Conservation (phyloP, 768 basidiomycete species). For the Mycena rebaudengoi region DNA sequence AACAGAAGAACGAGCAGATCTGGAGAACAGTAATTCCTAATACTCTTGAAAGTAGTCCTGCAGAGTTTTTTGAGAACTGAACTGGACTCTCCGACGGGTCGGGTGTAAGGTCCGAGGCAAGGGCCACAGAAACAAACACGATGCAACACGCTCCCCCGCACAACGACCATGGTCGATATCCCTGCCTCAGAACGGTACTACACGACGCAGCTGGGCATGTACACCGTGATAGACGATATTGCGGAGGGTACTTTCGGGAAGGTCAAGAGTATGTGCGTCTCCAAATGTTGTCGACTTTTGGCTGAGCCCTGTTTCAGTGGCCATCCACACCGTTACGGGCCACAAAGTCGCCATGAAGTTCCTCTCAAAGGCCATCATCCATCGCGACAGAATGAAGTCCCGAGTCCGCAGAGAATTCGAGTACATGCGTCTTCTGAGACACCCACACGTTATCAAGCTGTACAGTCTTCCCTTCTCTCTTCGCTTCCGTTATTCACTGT, state of each 20-base stretch:
- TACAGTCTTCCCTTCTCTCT: slow-evolving; percentile 40
- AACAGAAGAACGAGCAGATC: background rate
- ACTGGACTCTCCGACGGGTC: no score
- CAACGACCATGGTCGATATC: slow-evolving; percentile 12
- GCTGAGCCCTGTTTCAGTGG: slow-evolving; percentile 64
- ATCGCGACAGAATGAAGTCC: slow-evolving; percentile 89
- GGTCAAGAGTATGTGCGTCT: slow-evolving; percentile 98
- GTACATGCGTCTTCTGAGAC: slow-evolving; percentile 92
- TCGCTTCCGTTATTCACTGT: slow-evolving; percentile 22
- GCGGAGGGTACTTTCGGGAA: slow-evolving; percentile 99
- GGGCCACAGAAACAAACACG: background rate
- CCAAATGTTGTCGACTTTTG: slow-evolving; percentile 7
- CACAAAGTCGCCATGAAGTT: slow-evolving; percentile 98
- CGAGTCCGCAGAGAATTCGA: slow-evolving; percentile 95
- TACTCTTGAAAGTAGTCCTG: no score
- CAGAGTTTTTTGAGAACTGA: no score
- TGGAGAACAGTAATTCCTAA: no score
- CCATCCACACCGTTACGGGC: slow-evolving; percentile 91
- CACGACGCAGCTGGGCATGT: slow-evolving; percentile 77
- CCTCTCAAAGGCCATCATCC: slow-evolving; percentile 93
- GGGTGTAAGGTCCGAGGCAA: no score
- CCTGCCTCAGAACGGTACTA: slow-evolving; percentile 35
- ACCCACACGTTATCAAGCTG: slow-evolving; percentile 99
- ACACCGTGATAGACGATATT: slow-evolving; percentile 86
- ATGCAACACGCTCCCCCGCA: background rate